Base-by-base conservation (phyloP, 768 basidiomycete genomes). In the Suillus brevipes region DNA sequence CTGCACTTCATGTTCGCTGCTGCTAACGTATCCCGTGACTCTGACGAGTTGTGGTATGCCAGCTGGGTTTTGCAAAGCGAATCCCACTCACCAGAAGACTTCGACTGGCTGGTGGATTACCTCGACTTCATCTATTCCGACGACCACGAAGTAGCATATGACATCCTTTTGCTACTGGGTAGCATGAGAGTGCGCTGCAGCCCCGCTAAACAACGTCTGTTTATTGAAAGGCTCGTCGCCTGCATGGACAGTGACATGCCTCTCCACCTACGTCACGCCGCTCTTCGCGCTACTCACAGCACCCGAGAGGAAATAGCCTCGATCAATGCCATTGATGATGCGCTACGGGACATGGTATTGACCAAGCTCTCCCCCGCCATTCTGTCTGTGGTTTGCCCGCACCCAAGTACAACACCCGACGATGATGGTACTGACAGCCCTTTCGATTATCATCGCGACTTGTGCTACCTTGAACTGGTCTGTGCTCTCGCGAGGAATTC, bases 361-460 rank as follows among this genome's bases (percentile, higher is more conserved):
- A 49, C 23, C 3, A 14, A 49, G 23, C 13, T 49, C 6, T 49
- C 23, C 6, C 47, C 47, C 12, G 47, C 47, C 6, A 49, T 49
- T 5, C 13, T 49, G 23, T 23, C 47, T 23, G 47, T 23, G 13
- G 2, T 49, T 49, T 49, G 23, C 4, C 47, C 47, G 47, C 47
- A 12, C 12, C 47, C 47, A 25, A 2, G 47, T 49, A 2, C 23
- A 25, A 23, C 23, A 23, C 47, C 23, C 47, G 12, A 12, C 18
- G 12, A 23, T 23, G 12, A 14, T 49, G 13, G 14, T 3, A 12
- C n/a, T 14, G 4, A n/a, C 47, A 12, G 0, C n/a, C 0, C 8
- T n/a, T 13, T n/a, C n/a, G 0, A 49, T 23, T 6, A 49, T 49
- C 0, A 0, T 6, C 47, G 47, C 12, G 2, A 49, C 23, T 23